A percentile compares a stretch with the other conserved stretches of the same genome.
Evolutionary conservation across 2,329 filamentous ascomycete genomes (phyloP).

Genomic region (Ramularia endophylla): DNA sequence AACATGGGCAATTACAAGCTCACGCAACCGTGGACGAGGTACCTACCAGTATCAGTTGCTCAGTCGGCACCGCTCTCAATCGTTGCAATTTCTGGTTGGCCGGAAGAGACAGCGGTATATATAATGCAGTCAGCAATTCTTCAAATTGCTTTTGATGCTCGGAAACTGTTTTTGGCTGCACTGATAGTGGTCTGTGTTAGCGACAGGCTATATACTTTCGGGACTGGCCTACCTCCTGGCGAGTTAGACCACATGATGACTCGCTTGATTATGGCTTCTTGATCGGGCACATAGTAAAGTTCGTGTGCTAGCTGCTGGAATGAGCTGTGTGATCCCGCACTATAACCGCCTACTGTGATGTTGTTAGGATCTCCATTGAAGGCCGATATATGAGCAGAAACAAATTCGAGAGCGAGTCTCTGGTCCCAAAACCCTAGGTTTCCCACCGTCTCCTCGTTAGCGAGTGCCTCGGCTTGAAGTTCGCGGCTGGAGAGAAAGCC

Average conservation of each 20-base stretch:
- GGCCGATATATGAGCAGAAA: constrained; percentile 42
- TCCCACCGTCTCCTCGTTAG: constrained; percentile 35
- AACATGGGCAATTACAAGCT: no score
- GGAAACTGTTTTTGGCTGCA: constrained; percentile 45
- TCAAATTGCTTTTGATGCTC: constrained; percentile 49
- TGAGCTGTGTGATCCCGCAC: constrained; percentile 50
- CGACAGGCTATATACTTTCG: constrained; percentile 50
- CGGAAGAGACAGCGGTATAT: constrained; percentile 38
- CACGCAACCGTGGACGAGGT: no score
- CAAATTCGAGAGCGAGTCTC: constrained; percentile 51
- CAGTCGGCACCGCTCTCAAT: constrained; percentile 37
- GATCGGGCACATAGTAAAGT: constrained; percentile 41
- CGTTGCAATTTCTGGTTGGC: constrained; percentile 40
- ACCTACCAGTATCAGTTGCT: constrained; percentile 39
- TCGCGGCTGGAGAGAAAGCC: constrained; percentile 51
- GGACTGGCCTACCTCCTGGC: constrained; percentile 38
- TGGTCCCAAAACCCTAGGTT: constrained; percentile 56
- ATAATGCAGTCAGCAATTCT: constrained; percentile 41
- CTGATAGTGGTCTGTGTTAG: constrained; percentile 4
- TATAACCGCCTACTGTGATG: constrained; percentile 52
- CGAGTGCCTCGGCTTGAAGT: constrained; percentile 38
- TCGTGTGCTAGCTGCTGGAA: constrained; percentile 56
- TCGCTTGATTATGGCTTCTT: constrained; percentile 44
- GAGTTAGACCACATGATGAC: constrained; percentile 52
- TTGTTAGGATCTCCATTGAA: constrained; percentile 47